Evolutionary conservation across 208 protist genomes (phyloP), one percentile per base, ranked within the genome.

Genomic region (Wallacemonas sp.): DNA sequence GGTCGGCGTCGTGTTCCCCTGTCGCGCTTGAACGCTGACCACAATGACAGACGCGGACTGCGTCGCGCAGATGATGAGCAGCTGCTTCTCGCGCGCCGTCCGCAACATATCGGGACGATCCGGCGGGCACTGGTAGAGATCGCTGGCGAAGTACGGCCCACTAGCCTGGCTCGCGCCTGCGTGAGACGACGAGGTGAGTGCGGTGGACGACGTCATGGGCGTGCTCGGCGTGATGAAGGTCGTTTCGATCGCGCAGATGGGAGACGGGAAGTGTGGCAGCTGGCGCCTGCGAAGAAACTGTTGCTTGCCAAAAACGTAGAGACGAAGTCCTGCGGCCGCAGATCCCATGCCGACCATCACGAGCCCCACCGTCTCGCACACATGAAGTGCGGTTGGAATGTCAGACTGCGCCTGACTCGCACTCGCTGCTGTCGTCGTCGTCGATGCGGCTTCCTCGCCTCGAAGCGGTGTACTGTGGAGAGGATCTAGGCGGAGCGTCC

Each of bases 51-150:
- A 95, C 29, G 85, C 74, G 26, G 74, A 64, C 57, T 79, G 70
- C 11, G 85, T 92, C 24, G 78, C 85, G 57, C 85, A 92, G 34
- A 91, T 71, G 38, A 95, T 80, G n/a, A 95, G 76, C 43, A 92
- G 72, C 55, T 81, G 81, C 44, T 72, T 44, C 34, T 87, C 78
- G 1, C 74, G 71, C n/a, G 76, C 83, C 44, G 72, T 30, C 24
- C 70, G 68, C 55, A 55, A 27, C 16, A 65, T 48, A 3, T 69
- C 44, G 8, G 75, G 47, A 39, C 67, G 68, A 27, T 74, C 69
- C 46, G 65, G 58, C 2, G 74, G 76, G 67, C 81, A 87, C 26
- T 84, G 76, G 49, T 86, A 94, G 24, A 94, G 72, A 63, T 90
- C 84, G 9, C 33, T 32, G 2, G 65, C 36, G 30, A 55, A 78